Base-by-base conservation (phyloP, 148 eudicot genomes). In the Spergularia marina region DNA sequence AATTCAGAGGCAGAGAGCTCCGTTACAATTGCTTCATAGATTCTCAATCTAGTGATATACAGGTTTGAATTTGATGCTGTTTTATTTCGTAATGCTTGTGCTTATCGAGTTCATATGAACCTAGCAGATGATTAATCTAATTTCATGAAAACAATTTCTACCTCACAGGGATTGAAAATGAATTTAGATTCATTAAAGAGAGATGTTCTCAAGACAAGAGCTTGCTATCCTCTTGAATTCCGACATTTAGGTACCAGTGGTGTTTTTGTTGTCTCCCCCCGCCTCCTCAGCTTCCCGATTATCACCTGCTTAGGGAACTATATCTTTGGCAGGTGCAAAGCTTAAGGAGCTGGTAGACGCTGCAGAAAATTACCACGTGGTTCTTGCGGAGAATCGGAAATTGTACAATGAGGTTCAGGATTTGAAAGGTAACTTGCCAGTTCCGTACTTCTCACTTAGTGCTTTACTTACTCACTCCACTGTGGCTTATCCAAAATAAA, bases 361-460 rank as follows among this genome's bases (percentile, higher is more conserved):
- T 74, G 97, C 97, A 10, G 87, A 87, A 71, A 91, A 84, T 78
- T 95, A 95, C 76, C 97, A 95, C 51, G 76, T 74, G n/a, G 96
- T 92, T 71, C 91, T 92, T 70, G 83, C 83, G 70, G 99, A 95
- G 80, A 95, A 95, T 75, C 71, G 96, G 73, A 95, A 87, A 74
- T 77, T 95, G 81, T 92, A 92, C 82, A 95, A 95, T 71, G 92
- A 95, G 79, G 97, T 95, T 70, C 99, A 95, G 75, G 99, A 95
- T 85, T 81, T 95, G 85, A 95, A 95, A 89, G 99, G 99, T 95
- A 79, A 54, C 23, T 59, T 63, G 15, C 16, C 73, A 53, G 7
- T 53, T 53, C 1, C 2, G 7, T 44, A 44, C 10, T 44, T 44
- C 49, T 44, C 36, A 41, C 6, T 41, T 25, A 53, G 18, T 15